Conservation (phyloP, 352 stramenopile species). For the Saprolegnia parasitica region DNA sequence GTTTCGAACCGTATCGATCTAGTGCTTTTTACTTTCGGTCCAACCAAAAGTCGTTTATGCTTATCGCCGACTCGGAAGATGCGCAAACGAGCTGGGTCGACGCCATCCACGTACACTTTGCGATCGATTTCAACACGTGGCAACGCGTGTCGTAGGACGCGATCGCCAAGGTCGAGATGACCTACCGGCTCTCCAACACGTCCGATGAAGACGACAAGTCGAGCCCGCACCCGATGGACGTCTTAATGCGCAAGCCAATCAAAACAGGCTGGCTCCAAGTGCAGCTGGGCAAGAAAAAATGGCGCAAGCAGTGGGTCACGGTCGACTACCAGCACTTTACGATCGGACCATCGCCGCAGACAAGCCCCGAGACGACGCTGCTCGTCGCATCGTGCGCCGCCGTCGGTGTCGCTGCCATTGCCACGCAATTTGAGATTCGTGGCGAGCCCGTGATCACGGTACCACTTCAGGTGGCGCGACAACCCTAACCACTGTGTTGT, state of each 20-base stretch:
- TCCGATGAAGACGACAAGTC: slow-evolving; percentile 56
- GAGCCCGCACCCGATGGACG: slow-evolving; percentile 59
- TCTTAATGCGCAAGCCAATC: slow-evolving; percentile 47
- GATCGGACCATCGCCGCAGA: slow-evolving; percentile 15
- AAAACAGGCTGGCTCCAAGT: slow-evolving; percentile 75
- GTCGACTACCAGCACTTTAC: slow-evolving; percentile 26
- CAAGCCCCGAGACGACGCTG: slow-evolving; percentile 18
- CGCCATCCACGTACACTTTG: slow-evolving; percentile 61
- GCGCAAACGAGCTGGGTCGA: slow-evolving; percentile 60
- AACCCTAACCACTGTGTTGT: not conserved
- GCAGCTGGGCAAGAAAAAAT: slow-evolving; percentile 16
- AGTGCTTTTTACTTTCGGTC: slow-evolving; percentile 85
- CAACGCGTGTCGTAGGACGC: slow-evolving; percentile 48
- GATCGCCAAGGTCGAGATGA: slow-evolving; percentile 44
- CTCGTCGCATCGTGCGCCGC: slow-evolving; percentile 39
- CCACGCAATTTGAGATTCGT: slow-evolving; percentile 21
- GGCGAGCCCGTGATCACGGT: slow-evolving; percentile 17
- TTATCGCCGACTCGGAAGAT: slow-evolving; percentile 58
- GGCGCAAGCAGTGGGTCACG: slow-evolving; percentile 18
- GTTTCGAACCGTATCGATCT: not conserved
- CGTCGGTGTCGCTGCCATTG: slow-evolving; percentile 37
- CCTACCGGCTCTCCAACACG: slow-evolving; percentile 50
- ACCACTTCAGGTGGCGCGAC: not conserved
- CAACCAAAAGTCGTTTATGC: slow-evolving; percentile 81
- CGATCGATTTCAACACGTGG: too few relatives aligned